Conservation (phyloP, 768 basidiomycete species). For the Neoboletus brunneissimus region DNA sequence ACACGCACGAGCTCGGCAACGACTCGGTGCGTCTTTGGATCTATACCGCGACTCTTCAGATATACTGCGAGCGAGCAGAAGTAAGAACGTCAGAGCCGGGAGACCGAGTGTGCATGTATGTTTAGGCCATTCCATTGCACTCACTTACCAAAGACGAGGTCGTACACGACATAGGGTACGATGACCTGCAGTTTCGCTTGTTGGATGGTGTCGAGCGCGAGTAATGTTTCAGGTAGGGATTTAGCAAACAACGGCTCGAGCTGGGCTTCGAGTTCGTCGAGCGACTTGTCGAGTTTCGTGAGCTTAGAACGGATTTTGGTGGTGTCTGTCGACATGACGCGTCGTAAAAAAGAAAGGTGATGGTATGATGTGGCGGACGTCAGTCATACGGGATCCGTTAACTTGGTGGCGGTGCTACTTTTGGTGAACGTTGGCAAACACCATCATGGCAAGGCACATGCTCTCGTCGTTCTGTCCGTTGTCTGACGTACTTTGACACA, state of each 20-base stretch:
- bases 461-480: neutral
- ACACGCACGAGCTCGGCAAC: slow-evolving; percentile 49
- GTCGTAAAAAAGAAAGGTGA: neutral
- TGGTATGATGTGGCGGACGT: neutral
- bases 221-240: slow-evolving; percentile 62
- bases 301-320: slow-evolving; percentile 41
- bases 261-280: slow-evolving; percentile 65
- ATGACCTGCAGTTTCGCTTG: slow-evolving; percentile 80
- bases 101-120: neutral
- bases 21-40: slow-evolving; percentile 77
- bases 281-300: slow-evolving; percentile 48
- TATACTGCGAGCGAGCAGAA: slow-evolving; percentile 51
- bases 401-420: slow-evolving; percentile 9
- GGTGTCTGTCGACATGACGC: slow-evolving; percentile 36
- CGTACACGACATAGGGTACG: slow-evolving; percentile 80
- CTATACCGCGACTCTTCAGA: slow-evolving; percentile 74
- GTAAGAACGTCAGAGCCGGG: neutral
- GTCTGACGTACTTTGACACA: slow-evolving; percentile 29
- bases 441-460: slow-evolving; percentile 20
- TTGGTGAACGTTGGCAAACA: slow-evolving; percentile 1
- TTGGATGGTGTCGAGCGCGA: slow-evolving; percentile 66
- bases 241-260: slow-evolving; percentile 68
- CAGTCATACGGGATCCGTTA: too few species aligned
- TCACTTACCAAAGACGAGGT: slow-evolving; percentile 79
- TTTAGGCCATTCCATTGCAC: too few species aligned